These are phyloP conservation scores for Ricinus communis DNA, from an alignment of 345 rosid genomes.

Conservation along the genomic window DNA sequence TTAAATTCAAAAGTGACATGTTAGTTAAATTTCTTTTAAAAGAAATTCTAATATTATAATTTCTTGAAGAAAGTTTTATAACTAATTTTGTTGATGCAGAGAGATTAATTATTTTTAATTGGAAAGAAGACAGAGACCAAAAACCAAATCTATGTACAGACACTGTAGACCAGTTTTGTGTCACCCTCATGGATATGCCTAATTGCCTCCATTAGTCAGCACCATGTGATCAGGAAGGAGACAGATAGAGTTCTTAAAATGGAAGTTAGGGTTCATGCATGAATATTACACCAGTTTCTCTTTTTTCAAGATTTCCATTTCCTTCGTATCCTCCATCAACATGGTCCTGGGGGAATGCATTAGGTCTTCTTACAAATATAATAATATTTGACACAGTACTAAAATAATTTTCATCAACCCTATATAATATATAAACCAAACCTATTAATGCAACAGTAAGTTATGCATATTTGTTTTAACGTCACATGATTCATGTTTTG, in stretches of 20 bases:
- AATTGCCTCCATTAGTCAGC: constrained; percentile 30
- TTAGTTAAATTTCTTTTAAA: no score
- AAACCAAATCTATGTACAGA: constrained; percentile 42
- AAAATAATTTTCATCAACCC: no score
- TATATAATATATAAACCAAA: no score
- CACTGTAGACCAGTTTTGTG: constrained; percentile 33
- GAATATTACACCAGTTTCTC: constrained; percentile 10
- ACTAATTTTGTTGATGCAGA: background rate
- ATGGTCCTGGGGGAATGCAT: constrained; percentile 35
- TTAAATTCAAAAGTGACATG: no score
- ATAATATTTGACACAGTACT: background rate
- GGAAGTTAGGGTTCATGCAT: constrained; percentile 22
- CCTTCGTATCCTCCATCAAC: background rate
- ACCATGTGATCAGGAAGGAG: constrained; percentile 30
- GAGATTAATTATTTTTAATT: background rate
- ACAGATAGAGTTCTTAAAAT: constrained; percentile 22
- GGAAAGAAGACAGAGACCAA: constrained; percentile 5
- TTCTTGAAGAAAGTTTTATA: no score
- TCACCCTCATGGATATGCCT: no score
- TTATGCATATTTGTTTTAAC: no score
- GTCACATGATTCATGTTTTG: no score
- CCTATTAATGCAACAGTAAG: no score
- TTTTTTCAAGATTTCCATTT: constrained; percentile 10
- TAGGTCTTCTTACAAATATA: background rate
- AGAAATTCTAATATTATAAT: background rate